Base-by-base conservation (phyloP, 768 basidiomycete genomes). In the Pulveroboletus sp. region DNA sequence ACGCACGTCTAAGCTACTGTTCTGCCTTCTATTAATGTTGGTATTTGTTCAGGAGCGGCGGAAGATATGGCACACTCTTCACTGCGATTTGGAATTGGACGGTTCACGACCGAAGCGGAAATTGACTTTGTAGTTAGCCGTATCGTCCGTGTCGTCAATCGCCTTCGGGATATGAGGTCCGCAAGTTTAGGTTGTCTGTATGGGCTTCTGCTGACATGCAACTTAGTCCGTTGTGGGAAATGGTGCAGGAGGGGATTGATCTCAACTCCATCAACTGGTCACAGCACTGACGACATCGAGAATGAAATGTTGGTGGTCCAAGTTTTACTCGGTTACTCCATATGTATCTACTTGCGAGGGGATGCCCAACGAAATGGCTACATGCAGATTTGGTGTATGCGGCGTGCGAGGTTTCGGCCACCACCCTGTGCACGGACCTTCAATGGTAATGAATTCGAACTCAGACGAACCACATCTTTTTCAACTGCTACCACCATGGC, bases 11-110 rank as follows among this genome's bases (percentile, higher is more conserved):
- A 27, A 3, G 14, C 24, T 14, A 26, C 21, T 6, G 28, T 36
- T 30, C 27, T 55, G 5, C 35, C 42, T 24, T 46, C 12, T 32
- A 11, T 15, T 26, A 12, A 46, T 42, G 8, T 27, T 35, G 36
- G 15, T 44, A 18, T 18, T 39, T 53, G 21, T 45, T 51, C 36
- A 86, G 89, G 91, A 58, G 92, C 95, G 32, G 93, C 93, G 26
- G 96, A 99, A 66, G 96, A 98, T 62, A 96, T 97, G 93, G 96
- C 96, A 0, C 96, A 99, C 66, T 96, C 93, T 15, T 95, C 93
- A 15, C 77, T 99, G 48, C 88, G 96, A 24, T 99, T 99, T 69
- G 96, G 96, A 40, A 88, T 99, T 53, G 96, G 96, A 24, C 84
- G 96, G 18, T 99, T 99, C 70, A 98, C 95, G 15, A 99, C 96